A percentile compares a stretch with the other conserved stretches of the same genome.
These are phyloP conservation scores for Cercis canadensis DNA, from an alignment of 306 rosid genomes.

Conservation along the genomic window DNA sequence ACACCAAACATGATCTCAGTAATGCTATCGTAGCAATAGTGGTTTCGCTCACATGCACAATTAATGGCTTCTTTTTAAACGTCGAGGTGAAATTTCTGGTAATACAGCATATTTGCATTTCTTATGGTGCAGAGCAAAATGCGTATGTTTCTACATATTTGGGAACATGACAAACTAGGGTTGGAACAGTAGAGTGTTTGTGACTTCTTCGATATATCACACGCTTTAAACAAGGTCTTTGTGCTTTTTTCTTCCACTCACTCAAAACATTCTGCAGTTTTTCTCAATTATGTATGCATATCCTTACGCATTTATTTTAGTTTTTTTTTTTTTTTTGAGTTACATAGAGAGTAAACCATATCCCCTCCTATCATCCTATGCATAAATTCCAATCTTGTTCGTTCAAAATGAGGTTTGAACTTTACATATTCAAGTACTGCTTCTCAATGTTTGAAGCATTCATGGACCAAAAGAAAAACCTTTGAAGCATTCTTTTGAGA, in stretches of 20 bases:
- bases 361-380: too few species aligned
- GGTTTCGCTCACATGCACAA: conserved; percentile 38
- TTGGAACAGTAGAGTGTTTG: conserved; percentile 41
- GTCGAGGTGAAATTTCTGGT: conserved; percentile 48
- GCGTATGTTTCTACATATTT: conserved; percentile 49
- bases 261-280: background rate
- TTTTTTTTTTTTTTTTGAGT: too few species aligned
- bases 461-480: too few species aligned
- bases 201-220: conserved; percentile 44
- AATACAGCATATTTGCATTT: conserved; percentile 42
- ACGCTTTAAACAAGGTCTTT: conserved; percentile 51
- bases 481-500: too few species aligned
- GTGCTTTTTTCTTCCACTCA: conserved; percentile 12
- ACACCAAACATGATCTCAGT: conserved; percentile 36
- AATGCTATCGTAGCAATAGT: conserved; percentile 21
- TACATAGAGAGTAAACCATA: too few species aligned
- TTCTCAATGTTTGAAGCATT: too few species aligned
- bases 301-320: too few species aligned
- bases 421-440: too few species aligned
- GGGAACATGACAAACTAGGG: conserved; percentile 53
- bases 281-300: background rate
- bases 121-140: conserved; percentile 36
- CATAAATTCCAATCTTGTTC: too few species aligned
- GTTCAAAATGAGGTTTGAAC: too few species aligned
- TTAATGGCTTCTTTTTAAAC: conserved; percentile 48